phyloP scores from a whole-genome alignment of 805 yeast species.

The Pichia thaimueangensis region DNA sequence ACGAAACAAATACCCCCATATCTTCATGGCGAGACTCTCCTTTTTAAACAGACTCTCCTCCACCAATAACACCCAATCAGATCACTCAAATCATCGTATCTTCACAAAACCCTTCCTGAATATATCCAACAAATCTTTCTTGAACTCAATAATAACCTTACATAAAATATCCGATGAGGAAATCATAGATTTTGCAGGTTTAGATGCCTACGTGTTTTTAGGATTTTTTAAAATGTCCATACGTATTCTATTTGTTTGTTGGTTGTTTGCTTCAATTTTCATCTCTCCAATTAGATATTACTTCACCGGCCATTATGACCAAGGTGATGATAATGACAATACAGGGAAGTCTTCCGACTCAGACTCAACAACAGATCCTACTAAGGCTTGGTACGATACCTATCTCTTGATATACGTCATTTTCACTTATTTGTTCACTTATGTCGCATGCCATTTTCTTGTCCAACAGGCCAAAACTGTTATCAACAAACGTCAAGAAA shows the following conservation, averaged over 20 bases:
- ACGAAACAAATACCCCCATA: conserved; percentile 67
- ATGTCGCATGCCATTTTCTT: conserved; percentile 51
- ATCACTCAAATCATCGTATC: neutral
- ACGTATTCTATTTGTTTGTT: conserved; percentile 54
- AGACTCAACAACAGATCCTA: conserved; percentile 7
- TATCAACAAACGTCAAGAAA: conserved; percentile 69
- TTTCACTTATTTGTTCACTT: conserved; percentile 82
- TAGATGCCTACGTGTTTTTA: conserved; percentile 88
- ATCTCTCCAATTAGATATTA: conserved; percentile 82
- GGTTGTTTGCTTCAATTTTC: conserved; percentile 62
- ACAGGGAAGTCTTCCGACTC: too few species aligned
- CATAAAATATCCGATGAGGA: conserved; percentile 64
- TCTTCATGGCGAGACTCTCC: conserved; percentile 74
- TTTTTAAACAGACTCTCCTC: conserved; percentile 28
- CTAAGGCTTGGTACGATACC: conserved; percentile 24
- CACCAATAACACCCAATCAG: too few species aligned
- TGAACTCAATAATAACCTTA: conserved; percentile 29
- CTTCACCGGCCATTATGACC: conserved; percentile 75
- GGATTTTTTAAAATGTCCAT: conserved; percentile 89
- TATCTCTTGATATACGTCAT: conserved; percentile 83
- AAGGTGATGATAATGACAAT: conserved; percentile 36
- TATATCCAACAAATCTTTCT: conserved; percentile 7
- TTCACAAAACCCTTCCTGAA: conserved; percentile 2
- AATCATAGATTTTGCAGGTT: conserved; percentile 81
- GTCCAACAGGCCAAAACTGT: conserved; percentile 67